A percentile compares a stretch with the other conserved stretches of the same genome.
Evolutionary conservation across 768 basidiomycete genomes (phyloP).

Genomic region (Auricularia heimuer): DNA sequence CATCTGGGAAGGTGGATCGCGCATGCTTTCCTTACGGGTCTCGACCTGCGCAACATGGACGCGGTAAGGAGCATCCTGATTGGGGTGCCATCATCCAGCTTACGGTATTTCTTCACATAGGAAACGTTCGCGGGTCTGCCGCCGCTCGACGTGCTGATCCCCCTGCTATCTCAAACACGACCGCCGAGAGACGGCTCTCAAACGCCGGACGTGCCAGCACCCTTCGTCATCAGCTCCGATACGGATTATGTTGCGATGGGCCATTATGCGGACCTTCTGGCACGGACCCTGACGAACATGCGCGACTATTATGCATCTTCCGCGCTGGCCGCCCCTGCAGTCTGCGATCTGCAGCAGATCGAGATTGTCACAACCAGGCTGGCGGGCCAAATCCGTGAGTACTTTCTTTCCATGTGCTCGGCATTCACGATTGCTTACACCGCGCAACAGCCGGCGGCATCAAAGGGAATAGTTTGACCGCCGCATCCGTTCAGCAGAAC

Average conservation of each 20-base stretch:
- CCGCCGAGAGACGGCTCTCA: conserved; percentile 41
- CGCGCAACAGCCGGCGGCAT: conserved; percentile 8
- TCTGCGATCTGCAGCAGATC: neutral
- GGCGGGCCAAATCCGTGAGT: conserved; percentile 31
- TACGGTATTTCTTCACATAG: conserved; percentile 22
- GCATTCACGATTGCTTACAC: conserved; percentile 49
- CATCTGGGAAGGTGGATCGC: conserved; percentile 38
- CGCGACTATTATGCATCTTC: conserved; percentile 43
- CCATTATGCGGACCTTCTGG: conserved; percentile 46
- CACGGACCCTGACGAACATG: conserved; percentile 48
- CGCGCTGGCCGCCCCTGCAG: conserved; percentile 19
- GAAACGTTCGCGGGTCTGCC: conserved; percentile 33
- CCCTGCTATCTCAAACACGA: conserved; percentile 37
- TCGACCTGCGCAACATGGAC: neutral
- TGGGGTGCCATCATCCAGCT: conserved; percentile 4
- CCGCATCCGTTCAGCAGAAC: neutral
- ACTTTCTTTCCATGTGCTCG: conserved; percentile 27
- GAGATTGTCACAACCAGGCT: conserved; percentile 4
- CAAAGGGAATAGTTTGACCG: neutral
- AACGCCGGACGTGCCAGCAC: conserved; percentile 26
- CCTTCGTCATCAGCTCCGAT: conserved; percentile 28
- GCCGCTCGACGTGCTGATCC: conserved; percentile 39
- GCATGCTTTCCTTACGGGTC: conserved; percentile 33
- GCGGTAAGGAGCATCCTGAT: conserved; percentile 11
- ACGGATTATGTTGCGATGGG: conserved; percentile 53